These are phyloP conservation scores for Glaciozyma antarctica DNA, from an alignment of 768 basidiomycete species.

Conservation along the genomic window DNA sequence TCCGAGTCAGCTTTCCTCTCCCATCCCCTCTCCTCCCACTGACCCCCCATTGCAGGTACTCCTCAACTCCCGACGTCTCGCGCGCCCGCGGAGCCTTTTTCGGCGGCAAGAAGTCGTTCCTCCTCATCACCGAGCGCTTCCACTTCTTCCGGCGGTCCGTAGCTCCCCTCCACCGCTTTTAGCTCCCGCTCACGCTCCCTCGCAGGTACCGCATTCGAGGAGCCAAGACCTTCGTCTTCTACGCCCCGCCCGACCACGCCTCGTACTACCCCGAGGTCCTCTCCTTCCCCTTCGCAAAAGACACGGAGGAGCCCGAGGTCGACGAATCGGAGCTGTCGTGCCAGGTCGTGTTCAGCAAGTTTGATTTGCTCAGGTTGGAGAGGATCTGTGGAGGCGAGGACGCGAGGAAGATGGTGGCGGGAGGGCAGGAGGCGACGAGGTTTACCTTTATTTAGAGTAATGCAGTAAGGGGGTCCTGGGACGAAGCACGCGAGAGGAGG, in stretches of 20 bases:
- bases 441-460: constrained; percentile 40
- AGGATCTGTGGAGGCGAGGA: constrained; percentile 58
- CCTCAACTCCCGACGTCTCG: constrained; percentile 85
- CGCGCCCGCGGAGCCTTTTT: constrained; percentile 90
- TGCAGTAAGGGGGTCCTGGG: too few species aligned
- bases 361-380: constrained; percentile 78
- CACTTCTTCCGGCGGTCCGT: constrained; percentile 83
- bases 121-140: constrained; percentile 93
- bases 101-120: constrained; percentile 69
- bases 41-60: constrained; percentile 54
- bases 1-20: constrained; percentile 57
- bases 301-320: constrained; percentile 50
- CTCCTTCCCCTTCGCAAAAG: constrained; percentile 62
- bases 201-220: constrained; percentile 83
- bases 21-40: not conserved
- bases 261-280: constrained; percentile 86
- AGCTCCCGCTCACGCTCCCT: not conserved
- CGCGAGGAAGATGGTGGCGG: constrained; percentile 40
- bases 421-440: constrained; percentile 36
- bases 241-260: constrained; percentile 79
- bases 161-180: not conserved
- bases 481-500: too few species aligned
- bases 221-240: constrained; percentile 85
- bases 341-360: constrained; percentile 72
- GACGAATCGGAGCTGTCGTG: constrained; percentile 76